Conservation (phyloP, 129 eudicot genomes). For the Flaveria linearis region DNA sequence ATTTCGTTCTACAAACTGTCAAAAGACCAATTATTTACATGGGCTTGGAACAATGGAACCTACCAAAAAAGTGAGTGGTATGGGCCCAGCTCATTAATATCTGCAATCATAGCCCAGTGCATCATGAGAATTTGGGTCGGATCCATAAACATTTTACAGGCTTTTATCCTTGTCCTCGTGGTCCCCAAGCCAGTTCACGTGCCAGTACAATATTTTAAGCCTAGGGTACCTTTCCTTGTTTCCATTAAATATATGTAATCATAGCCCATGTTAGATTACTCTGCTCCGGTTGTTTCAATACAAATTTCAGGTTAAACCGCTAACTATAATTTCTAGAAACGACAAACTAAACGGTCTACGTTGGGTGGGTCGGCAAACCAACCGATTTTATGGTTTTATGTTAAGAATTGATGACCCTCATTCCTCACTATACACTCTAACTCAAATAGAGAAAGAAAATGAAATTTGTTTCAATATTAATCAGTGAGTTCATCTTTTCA, state of each 20-base stretch:
- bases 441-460: no score
- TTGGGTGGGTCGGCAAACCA: no score
- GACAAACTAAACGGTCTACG: no score
- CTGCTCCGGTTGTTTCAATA: no score
- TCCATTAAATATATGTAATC: neutral
- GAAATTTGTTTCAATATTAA: no score
- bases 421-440: no score
- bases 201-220: constrained; percentile 32
- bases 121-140: constrained; percentile 22
- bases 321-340: no score
- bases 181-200: constrained; percentile 27
- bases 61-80: constrained; percentile 7
- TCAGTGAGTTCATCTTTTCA: no score
- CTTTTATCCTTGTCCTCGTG: constrained; percentile 16
- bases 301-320: no score
- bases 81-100: constrained; percentile 24
- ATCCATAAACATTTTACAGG: constrained; percentile 5
- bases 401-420: no score
- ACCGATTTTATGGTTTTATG: no score
- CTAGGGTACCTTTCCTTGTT: constrained; percentile 25
- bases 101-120: constrained; percentile 22
- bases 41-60: constrained; percentile 22
- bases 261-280: neutral
- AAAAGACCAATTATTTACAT: constrained; percentile 21
- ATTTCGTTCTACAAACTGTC: neutral